Base-by-base conservation (phyloP, 2,329 filamentous ascomycete species). In the Diaporthe ilicicola region DNA sequence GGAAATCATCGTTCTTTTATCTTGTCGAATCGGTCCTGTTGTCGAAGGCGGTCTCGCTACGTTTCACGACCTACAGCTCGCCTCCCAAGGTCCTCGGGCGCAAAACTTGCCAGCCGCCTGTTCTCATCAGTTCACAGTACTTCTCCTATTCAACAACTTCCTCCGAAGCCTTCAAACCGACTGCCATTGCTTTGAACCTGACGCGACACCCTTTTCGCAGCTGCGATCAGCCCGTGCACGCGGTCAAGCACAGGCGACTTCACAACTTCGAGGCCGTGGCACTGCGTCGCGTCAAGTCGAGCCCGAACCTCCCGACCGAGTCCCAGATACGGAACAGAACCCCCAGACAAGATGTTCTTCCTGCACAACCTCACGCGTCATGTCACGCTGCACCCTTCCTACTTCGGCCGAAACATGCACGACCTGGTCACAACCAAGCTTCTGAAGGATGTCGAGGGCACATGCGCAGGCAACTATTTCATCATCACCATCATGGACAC, bases 401-500 rank as follows among this genome's bases (percentile, higher is more conserved):
- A 97, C 85, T 98, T 99, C 80, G 95, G 95, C 71, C 92, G 94
- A 74, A 94, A 96, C 80, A 97, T 98, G 86, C 92, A 95, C 77
- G 93, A 97, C 76, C 91, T 97, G 77, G 93, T 99, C 50, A 95
- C 93, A 65, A 92, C 93, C 76, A 94, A 95, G 82, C 90, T 99
- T 34, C 89, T 97, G 74, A 92, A 93, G 79, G 95, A 98, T 80
- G 94, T 98, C 73, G 96, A 99, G 84, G 96, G 96, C 29, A 95
- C 93, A 51, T 98, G 95, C 82, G 96, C 94, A 3, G 96, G 96
- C 71, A 94, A 94, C 80, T 98, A 97, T 86, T 98, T 96, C 82
- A 97, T 99, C 79, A 96, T 99, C 77, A 96, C 94, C 79, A 97
- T 99, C 78, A 95, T 99, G 90, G 95, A 98, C 82, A 93, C 95